Base-by-base conservation (phyloP, 805 yeast species). In the Candida pini region DNA sequence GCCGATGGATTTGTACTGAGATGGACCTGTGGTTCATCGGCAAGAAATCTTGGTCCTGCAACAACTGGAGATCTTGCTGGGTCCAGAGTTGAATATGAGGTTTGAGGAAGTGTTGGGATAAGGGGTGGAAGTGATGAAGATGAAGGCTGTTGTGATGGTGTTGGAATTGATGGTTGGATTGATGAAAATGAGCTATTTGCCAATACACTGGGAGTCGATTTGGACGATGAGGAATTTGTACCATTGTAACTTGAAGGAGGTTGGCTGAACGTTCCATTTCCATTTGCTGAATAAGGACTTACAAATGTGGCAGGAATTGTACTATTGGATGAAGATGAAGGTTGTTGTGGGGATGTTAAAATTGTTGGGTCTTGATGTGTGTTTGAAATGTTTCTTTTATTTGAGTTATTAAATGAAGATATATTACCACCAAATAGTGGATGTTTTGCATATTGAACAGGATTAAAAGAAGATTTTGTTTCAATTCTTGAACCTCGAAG, bases 391-490 rank as follows among this genome's bases (percentile, higher is more conserved):
- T 27, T 26, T 18, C 35, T 24, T 17, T 26, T 35, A 4, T 35
- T 39, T 17, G 18, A 10, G 4, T 6, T 14, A 7, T 9, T 28
- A 18, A 14, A 9, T 28, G 30, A 18, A 6, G 22, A 19, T n/a
- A n/a, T n/a, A n/a, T n/a, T n/a, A 4, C 50, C 53, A 5, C 56
- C 59, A 44, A 81, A 75, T 2, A 84, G 71, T 9, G 87, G 80
- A 58, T 84, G 90, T 27, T 75, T 76, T 34, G 68, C 69, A 56
- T 83, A 84, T 32, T 80, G 83, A 5, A 84, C 81, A 1, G 90
- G 88, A 4, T 69, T 61, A 44, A 82, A 63, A 26, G 35, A 26
- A 3, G 46, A 63, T 58, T 53, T 65, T 62, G 44, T 65, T 63
- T 33, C 66, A 13, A 44, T 30, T 17, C 52, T 49, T 9, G 56